Evolutionary conservation across 2,329 filamentous ascomycete genomes (phyloP), one percentile per base, ranked within the genome.

Genomic region (Neonectria ditissima): DNA sequence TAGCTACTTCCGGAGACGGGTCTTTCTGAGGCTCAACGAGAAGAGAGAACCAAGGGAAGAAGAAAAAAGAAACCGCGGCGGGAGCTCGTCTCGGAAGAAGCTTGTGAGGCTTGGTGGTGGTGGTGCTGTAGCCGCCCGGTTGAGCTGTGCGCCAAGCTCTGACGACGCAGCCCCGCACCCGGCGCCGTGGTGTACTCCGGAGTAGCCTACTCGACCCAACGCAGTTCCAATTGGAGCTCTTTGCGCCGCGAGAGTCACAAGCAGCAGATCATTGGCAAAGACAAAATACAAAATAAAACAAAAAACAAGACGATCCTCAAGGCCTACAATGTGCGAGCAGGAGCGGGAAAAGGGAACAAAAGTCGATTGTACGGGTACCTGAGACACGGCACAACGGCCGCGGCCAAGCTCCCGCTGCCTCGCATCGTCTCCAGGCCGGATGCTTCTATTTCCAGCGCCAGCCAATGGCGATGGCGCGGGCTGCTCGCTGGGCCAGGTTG

Each of bases 101-200:
- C 32, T 50, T 32, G 37, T 37, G 37, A 52, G 57, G 55, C 55
- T 32, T 30, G 43, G 52, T 58, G 57, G 63, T 62, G 55, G 37
- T 30, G 43, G 52, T 58, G 57, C 65, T 62, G 55, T 59, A 62
- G 59, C 59, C 59, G 51, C 62, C 53, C 57, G 61, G 28, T 57
- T 18, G 53, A 62, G 59, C 59, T 56, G 37, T 45, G 51, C 16
- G 62, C 61, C 62, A 59, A 64, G 62, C 52, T 59, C 48, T 44
- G 30, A 47, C 52, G 26, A 58, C 39, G 34, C 43, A 62, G 62
- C 63, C 58, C 63, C 63, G 54, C 63, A 62, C 62, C 20, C 26
- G 32, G 37, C 22, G 57, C 47, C 45, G 37, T 20, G 41, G 28
- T 22, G 28, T 30, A 56, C 9, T 18, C 28, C 28, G 30, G 47